Base-by-base conservation (phyloP, 306 rosid genomes). In the Pyrus bretschneideri region DNA sequence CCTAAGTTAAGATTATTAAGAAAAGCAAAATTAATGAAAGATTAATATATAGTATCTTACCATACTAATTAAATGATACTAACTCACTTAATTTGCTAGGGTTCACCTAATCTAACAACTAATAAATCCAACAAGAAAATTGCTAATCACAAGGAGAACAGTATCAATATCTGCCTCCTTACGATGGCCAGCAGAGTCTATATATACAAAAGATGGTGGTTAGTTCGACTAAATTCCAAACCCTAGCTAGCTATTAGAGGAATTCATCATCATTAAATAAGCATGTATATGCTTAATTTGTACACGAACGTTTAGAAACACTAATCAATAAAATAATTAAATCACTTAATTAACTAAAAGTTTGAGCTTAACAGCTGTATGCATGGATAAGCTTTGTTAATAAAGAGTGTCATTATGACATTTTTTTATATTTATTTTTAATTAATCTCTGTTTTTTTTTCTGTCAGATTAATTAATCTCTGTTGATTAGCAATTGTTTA, bases 281-380 rank as follows among this genome's bases (percentile, higher is more conserved):
- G 51, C 45, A 49, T 67, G 42, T 44, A 44, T 44, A 44, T 10
- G 49, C 13, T 44, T 11, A 44, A 10, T 69, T 69, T 73, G 82
- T 69, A 83, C 75, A 38, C 71, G 65, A 69, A 62, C 80, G 69
- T 59, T 81, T 76, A 75, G 71, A 52, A 49, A 25, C 25, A 59
- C 15, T 40, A 42, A 68, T 40, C 8, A 25, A 23, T 45, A 69
- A 69, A 69, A 46, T 14, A 69, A 8, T 29, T 5, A 62, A 5
- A 18, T 30, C 1, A 45, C 8, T 23, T 23, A 18, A 69, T 51
- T 19, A 70, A 27, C 11, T 19, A 18, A 3, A 30, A 51, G 29
- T 71, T 71, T 54, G 75, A 52, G 75, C 51, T 71, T 71, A 54
- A 71, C 75, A 71, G 75, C 75, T 71, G 64, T 71, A 54, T 54